Percentiles rank a stretch among this genome's conserved stretches.
Conservation (phyloP, 306 rosid species). For the Vachellia collinsii region DNA sequence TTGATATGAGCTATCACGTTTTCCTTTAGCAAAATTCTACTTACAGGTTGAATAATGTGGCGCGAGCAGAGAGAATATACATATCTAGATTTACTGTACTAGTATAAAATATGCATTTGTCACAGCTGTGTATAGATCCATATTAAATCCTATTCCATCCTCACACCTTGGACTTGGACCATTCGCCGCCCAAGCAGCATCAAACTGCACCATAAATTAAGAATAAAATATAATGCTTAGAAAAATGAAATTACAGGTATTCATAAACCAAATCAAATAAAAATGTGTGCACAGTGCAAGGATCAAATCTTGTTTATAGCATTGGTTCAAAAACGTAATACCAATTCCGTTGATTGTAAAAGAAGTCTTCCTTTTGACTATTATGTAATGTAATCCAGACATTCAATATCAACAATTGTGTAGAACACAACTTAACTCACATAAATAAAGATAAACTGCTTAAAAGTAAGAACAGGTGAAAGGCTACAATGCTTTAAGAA, state of each 20-base stretch:
- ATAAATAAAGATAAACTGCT: conserved; percentile 2
- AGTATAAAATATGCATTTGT: conserved; percentile 6
- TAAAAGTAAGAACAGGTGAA: conserved; percentile 29
- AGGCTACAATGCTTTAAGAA: conserved; percentile 21
- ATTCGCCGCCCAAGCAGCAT: conserved; percentile 23
- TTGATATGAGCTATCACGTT: conserved; percentile 21
- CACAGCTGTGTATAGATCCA: conserved; percentile 30
- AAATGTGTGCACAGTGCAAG: conserved; percentile 15
- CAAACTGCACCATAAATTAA: conserved; percentile 13
- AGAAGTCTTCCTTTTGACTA: too few species aligned
- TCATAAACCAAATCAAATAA: conserved; percentile 29
- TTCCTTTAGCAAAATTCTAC: conserved; percentile 45
- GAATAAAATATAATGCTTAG: not conserved
- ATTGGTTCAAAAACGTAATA: not conserved
- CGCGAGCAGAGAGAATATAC: conserved; percentile 33
- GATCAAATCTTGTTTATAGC: not conserved
- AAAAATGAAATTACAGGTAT: conserved; percentile 18
- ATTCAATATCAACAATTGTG: not conserved
- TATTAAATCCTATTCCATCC: conserved; percentile 15
- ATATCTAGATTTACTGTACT: conserved; percentile 33
- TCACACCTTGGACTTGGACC: conserved; percentile 13
- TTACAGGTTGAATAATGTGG: conserved; percentile 38
- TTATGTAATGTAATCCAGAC: not conserved
- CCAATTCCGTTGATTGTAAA: too few species aligned
- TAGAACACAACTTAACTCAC: not conserved